phyloP scores from a whole-genome alignment of 2,329 filamentous ascomycete genomes.

The Fusarium stilboides region DNA sequence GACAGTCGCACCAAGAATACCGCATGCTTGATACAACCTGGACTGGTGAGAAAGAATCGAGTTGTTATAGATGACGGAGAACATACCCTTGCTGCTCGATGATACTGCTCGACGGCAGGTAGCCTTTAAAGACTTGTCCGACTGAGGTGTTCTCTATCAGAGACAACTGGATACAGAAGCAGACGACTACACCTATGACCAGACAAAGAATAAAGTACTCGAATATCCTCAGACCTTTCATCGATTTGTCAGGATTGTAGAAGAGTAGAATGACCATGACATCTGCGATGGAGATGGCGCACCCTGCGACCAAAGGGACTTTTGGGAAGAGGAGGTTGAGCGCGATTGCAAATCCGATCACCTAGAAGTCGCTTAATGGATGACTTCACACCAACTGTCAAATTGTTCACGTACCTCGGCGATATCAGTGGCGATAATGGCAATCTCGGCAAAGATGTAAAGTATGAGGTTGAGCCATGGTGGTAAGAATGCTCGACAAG shows the following conservation, averaged over 20 bases:
- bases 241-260: constrained; percentile 72
- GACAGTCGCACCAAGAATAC: constrained; percentile 82
- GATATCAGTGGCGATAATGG: constrained; percentile 81
- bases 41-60: constrained; percentile 24
- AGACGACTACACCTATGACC: constrained; percentile 78
- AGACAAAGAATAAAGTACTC: constrained; percentile 75
- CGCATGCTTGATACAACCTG: constrained; percentile 77
- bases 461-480: constrained; percentile 74
- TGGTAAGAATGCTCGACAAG: constrained; percentile 76
- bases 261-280: constrained; percentile 78
- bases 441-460: constrained; percentile 75
- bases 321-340: constrained; percentile 75
- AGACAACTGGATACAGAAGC: constrained; percentile 79
- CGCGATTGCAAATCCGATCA: constrained; percentile 80
- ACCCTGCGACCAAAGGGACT: constrained; percentile 77
- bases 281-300: constrained; percentile 77
- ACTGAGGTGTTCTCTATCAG: constrained; percentile 69
- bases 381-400: no score
- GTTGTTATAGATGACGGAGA: not conserved
- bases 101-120: constrained; percentile 72
- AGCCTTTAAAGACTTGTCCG: constrained; percentile 75
- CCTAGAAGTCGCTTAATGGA: constrained; percentile 51
- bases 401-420: constrained; percentile 62
- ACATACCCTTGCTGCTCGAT: constrained; percentile 69
- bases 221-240: constrained; percentile 73